These are phyloP conservation scores for Talaromyces ruber DNA, from an alignment of 495 filamentous ascomycete genomes.

Conservation along the genomic window DNA sequence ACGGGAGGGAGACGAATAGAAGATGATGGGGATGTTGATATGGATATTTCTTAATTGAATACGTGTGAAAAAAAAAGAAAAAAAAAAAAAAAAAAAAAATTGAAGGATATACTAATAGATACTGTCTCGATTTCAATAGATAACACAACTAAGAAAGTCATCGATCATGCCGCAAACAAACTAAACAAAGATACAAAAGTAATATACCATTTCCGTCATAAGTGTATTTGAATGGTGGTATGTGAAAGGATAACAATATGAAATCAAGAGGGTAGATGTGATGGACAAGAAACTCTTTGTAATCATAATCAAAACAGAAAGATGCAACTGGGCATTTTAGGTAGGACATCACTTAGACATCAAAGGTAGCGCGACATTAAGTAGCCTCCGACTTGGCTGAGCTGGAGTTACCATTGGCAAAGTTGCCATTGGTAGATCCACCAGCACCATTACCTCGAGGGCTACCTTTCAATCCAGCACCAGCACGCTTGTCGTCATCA, in stretches of 20 bases:
- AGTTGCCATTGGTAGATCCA: constrained; percentile 20
- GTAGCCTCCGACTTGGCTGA: constrained; percentile 1
- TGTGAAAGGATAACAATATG: not conserved
- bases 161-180: constrained; percentile 1
- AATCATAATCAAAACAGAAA: not conserved
- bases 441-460: constrained; percentile 30
- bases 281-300: not conserved
- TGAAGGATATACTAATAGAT: not conserved
- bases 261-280: not conserved
- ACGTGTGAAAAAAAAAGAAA: too few species aligned
- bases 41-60: not conserved
- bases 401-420: constrained; percentile 8
- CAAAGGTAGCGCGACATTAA: not conserved
- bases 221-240: not conserved
- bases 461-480: constrained; percentile 28
- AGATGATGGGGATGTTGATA: not conserved
- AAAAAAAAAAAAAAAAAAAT: too few species aligned
- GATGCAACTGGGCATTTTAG: not conserved
- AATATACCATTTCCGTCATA: not conserved
- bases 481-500: constrained; percentile 68
- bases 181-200: not conserved
- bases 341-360: not conserved
- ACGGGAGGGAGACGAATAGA: not conserved
- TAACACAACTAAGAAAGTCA: constrained; percentile 1
- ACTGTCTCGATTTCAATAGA: not conserved